Percentiles rank a stretch among this genome's conserved stretches.
These are phyloP conservation scores for Cutaneotrichosporon spelunceum DNA, from an alignment of 1,284 basidiomycete species.

Conservation along the genomic window DNA sequence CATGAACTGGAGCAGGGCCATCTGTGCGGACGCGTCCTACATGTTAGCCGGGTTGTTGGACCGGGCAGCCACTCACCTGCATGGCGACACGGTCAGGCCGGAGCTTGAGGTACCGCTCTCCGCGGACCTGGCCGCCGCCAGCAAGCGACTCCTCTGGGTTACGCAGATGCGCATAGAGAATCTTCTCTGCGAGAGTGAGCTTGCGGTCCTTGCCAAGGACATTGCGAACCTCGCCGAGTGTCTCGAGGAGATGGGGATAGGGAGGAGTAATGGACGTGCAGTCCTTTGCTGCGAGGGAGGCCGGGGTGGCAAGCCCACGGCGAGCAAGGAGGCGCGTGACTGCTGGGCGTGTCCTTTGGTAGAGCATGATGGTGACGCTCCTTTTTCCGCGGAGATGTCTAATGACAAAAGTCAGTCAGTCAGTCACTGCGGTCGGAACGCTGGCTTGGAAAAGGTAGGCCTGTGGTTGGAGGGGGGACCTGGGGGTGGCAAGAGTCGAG, in stretches of 20 bases:
- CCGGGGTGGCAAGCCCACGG: conserved; percentile 46
- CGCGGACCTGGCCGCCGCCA: conserved; percentile 67
- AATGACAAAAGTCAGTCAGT: neutral
- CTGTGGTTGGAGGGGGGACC: conserved; percentile 29
- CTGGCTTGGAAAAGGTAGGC: neutral
- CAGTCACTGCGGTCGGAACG: neutral
- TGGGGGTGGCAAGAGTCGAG: too few relatives aligned
- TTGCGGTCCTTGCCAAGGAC: conserved; percentile 60
- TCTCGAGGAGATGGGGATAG: conserved; percentile 71
- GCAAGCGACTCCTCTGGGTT: conserved; percentile 70
- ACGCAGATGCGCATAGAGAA: conserved; percentile 87
- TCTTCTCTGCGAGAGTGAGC: conserved; percentile 94
- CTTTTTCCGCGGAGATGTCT: neutral
- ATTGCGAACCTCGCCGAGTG: conserved; percentile 68
- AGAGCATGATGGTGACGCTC: conserved; percentile 18
- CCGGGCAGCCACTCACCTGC: conserved; percentile 58
- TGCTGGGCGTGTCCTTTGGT: conserved; percentile 18
- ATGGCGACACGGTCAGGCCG: conserved; percentile 92
- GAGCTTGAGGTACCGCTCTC: conserved; percentile 86
- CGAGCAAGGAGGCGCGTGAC: conserved; percentile 17
- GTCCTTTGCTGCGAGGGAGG: conserved; percentile 46
- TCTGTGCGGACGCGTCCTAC: conserved; percentile 90
- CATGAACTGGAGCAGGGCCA: conserved; percentile 95
- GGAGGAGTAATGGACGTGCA: conserved; percentile 79
- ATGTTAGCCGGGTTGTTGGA: neutral